Conservation (phyloP, 257 asterid genomes). For the Hygrophila difformis region DNA sequence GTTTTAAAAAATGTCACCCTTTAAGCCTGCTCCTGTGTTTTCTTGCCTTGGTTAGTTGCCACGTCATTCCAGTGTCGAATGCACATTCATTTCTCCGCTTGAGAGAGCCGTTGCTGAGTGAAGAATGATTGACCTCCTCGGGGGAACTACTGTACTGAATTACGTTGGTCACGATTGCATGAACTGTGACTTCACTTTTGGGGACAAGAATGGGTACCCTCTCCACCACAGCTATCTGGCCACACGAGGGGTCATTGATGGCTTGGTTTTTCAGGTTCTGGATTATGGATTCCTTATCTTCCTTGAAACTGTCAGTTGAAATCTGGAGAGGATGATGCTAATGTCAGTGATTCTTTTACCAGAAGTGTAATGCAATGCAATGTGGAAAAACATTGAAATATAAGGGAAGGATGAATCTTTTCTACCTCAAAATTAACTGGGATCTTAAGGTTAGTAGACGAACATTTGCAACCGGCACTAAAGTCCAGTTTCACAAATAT, state of each 20-base stretch:
- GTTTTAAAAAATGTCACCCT: conserved; percentile 28
- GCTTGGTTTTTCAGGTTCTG: conserved; percentile 50
- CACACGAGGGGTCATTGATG: conserved; percentile 46
- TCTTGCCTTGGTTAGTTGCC: conserved; percentile 46
- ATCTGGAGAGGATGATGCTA: conserved; percentile 32
- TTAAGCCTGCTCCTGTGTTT: conserved; percentile 28
- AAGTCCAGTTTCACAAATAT: conserved; percentile 52
- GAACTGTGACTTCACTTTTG: conserved; percentile 42
- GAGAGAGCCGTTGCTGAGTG: conserved; percentile 24
- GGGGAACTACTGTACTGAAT: conserved; percentile 29
- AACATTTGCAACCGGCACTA: conserved; percentile 78
- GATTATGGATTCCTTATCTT: conserved; percentile 45
- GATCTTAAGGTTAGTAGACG: conserved; percentile 38
- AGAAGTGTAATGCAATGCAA: not conserved
- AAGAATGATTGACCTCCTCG: conserved; percentile 15
- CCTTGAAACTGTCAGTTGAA: conserved; percentile 26
- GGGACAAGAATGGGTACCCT: conserved; percentile 39
- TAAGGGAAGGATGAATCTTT: too few relatives aligned
- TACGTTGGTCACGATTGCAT: conserved; percentile 66
- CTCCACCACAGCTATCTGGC: conserved; percentile 67
- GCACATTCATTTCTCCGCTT: conserved; percentile 37
- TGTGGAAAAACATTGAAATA: not conserved
- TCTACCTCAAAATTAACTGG: conserved; percentile 83
- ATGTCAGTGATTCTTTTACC: too few relatives aligned
- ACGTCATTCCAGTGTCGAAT: conserved; percentile 30